Conservation (phyloP, 2,329 filamentous ascomycete species). For the Endothia cerciana region DNA sequence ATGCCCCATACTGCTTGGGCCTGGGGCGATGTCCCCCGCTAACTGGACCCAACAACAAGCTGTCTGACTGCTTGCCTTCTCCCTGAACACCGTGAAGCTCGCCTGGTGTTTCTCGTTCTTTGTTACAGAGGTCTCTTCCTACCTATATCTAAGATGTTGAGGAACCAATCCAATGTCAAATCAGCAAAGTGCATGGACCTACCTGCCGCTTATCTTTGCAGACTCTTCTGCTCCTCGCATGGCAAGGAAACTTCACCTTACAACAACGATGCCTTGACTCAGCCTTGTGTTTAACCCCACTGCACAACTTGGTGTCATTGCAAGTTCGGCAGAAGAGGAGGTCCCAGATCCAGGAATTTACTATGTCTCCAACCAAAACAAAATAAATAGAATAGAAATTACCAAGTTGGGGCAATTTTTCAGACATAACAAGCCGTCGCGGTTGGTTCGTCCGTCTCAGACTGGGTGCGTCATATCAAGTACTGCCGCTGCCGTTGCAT, state of each 20-base stretch:
- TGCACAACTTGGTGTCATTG: too few relatives aligned
- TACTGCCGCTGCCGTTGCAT: background rate
- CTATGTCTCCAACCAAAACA: background rate
- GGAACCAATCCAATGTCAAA: background rate
- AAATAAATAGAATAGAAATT: background rate
- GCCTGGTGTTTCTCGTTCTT: background rate
- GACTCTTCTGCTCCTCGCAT: too few relatives aligned
- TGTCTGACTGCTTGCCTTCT: background rate
- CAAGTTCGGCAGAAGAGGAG: background rate
- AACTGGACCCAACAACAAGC: background rate
- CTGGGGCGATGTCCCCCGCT: background rate
- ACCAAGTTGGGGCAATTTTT: background rate
- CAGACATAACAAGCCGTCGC: background rate
- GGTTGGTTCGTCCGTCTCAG: background rate
- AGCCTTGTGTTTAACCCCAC: too few relatives aligned
- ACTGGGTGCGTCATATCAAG: background rate
- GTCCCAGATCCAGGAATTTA: background rate
- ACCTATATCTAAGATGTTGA: background rate
- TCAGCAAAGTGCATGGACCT: background rate
- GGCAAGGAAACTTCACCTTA: too few relatives aligned
- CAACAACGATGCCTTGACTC: too few relatives aligned
- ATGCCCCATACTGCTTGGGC: background rate
- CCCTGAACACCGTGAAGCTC: background rate
- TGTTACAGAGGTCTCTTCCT: background rate
- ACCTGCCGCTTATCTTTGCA: too few relatives aligned